phyloP scores from a whole-genome alignment of 2,329 filamentous ascomycete genomes.

The Aspergillus brasiliensis region DNA sequence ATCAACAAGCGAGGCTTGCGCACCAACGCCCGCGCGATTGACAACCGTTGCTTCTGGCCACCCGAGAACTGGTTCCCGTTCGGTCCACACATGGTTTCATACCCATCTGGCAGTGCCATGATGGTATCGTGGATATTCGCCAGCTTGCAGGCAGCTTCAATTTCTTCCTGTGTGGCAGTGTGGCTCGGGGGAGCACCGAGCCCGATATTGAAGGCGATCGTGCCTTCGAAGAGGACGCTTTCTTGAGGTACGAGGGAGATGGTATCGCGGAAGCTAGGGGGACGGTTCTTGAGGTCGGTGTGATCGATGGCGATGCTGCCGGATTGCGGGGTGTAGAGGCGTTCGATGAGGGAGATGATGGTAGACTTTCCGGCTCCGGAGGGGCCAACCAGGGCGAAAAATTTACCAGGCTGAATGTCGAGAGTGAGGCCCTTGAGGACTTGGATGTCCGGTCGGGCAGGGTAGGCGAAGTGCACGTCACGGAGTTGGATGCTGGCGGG shows the following conservation, averaged over 20 bases:
- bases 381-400: conserved; percentile 63
- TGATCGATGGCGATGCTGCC: conserved; percentile 58
- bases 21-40: conserved; percentile 60
- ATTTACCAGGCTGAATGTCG: conserved; percentile 49
- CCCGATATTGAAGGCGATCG: conserved; percentile 49
- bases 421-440: conserved; percentile 62
- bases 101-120: conserved; percentile 62
- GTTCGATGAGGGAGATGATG: conserved; percentile 59
- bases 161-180: conserved; percentile 60
- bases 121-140: conserved; percentile 74
- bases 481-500: conserved; percentile 55
- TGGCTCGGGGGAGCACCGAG: conserved; percentile 54
- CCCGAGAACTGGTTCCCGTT: conserved; percentile 59
- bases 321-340: conserved; percentile 56
- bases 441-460: conserved; percentile 61
- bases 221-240: conserved; percentile 52
- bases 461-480: conserved; percentile 67
- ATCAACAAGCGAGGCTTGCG: conserved; percentile 58
- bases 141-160: conserved; percentile 66
- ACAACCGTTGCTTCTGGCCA: conserved; percentile 61
- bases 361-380: conserved; percentile 70
- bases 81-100: conserved; percentile 62
- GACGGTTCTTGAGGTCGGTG: conserved; percentile 46
- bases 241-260: conserved; percentile 53
- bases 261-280: conserved; percentile 45